Base-by-base conservation (phyloP, 176 grass and related monocot genomes). In the Musa acuminata region DNA sequence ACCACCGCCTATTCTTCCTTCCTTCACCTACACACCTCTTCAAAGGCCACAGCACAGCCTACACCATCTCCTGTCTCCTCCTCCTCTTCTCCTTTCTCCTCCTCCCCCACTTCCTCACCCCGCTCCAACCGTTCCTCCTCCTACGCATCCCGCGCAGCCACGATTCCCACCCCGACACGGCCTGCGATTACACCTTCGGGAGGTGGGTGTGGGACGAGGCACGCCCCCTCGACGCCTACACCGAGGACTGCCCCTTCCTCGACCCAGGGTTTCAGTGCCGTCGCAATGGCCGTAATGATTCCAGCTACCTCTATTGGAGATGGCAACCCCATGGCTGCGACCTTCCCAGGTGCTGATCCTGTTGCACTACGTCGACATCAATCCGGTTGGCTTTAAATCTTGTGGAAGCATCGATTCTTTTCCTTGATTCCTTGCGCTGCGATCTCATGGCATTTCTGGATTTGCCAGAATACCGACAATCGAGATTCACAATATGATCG, bases 51-150 rank as follows among this genome's bases (percentile, higher is more conserved):
- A 70, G 11, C 67, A 10, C 16, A 3, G 13, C 25, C 11, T 51
- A n/a, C 9, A 20, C 35, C 19, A 51, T 58, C 2, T 5, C 49
- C 11, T 21, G 55, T 7, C 25, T 78, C 29, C 52, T 86, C 14
- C 62, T 78, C 67, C 11, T 16, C 19, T 17, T 49, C 54, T 72
- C 72, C 73, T 78, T 20, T 49, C 9, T 86, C 67, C n/a, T 82
- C 16, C 49, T 82, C 51, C 57, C 82, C 52, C 69, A 86, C 66
- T 65, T 74, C 48, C 60, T 74, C 10, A 86, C 79, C 19, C 79
- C 79, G 9, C 82, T 74, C 26, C 64, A 69, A 43, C 60, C 75
- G 13, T 49, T 82, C n/a, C 27, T 75, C 10, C 51, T 86, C 65
- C 69, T 79, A 10, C 69, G 55, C 10, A 24, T 74, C n/a, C 72